A percentile compares a stretch with the other conserved stretches of the same genome.
These are phyloP conservation scores for Teratosphaeriaceae sp. DNA, from an alignment of 2,329 filamentous ascomycete genomes.

Conservation along the genomic window DNA sequence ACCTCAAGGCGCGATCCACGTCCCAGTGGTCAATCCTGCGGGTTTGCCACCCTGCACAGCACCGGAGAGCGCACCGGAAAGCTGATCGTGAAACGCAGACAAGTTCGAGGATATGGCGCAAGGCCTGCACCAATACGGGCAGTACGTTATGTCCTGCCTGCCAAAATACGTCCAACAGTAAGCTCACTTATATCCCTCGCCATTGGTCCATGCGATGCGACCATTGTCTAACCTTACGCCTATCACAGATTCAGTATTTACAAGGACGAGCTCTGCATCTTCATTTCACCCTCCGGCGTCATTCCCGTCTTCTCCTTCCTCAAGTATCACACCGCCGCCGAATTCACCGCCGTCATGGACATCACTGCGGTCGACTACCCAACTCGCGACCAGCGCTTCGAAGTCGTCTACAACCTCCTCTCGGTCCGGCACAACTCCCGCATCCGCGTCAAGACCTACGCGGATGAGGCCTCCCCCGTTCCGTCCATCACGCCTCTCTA, in stretches of 20 bases:
- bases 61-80: not conserved
- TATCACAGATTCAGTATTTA: constrained; percentile 75
- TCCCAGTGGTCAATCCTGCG: constrained; percentile 78
- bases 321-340: constrained; percentile 95
- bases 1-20: constrained; percentile 54
- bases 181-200: no score
- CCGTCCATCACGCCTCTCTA: constrained; percentile 81
- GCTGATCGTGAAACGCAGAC: constrained; percentile 42
- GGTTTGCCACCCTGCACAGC: constrained; percentile 12
- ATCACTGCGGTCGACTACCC: constrained; percentile 96
- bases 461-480: constrained; percentile 89
- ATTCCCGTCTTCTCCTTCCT: constrained; percentile 91
- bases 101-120: constrained; percentile 85
- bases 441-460: constrained; percentile 97
- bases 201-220: no score
- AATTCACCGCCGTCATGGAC: constrained; percentile 88
- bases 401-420: constrained; percentile 95
- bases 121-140: constrained; percentile 85
- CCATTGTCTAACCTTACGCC: no score
- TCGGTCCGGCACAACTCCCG: constrained; percentile 94
- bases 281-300: constrained; percentile 75
- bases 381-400: constrained; percentile 90
- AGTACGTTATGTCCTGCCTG: constrained; percentile 93
- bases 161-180: constrained; percentile 95
- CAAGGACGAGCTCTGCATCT: constrained; percentile 87